A percentile compares a stretch with the other conserved stretches of the same genome.
phyloP scores from a whole-genome alignment of 1,284 basidiomycete genomes.

The Sanghuangporus sanghuang region DNA sequence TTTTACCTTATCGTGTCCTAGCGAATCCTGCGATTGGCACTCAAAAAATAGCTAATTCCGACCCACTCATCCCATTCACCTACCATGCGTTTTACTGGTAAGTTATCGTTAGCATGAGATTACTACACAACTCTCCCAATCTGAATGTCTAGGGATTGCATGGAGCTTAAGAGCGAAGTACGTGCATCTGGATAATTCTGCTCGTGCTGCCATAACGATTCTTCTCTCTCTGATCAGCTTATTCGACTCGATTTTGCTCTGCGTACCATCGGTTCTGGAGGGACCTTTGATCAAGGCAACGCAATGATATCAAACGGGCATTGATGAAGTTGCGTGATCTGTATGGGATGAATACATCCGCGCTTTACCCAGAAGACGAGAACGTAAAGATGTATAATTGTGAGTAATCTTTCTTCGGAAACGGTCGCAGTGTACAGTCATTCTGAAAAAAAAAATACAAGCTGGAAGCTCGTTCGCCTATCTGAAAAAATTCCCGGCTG shows the following conservation, averaged over 20 bases:
- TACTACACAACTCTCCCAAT: too few species aligned
- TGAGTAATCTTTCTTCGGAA: background rate
- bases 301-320: background rate
- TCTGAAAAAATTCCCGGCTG: background rate
- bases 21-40: too few species aligned
- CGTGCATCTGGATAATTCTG: background rate
- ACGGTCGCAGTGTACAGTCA: background rate
- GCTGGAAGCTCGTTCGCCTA: background rate
- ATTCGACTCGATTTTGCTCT: conserved; percentile 5
- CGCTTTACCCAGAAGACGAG: background rate
- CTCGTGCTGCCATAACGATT: background rate
- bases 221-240: background rate
- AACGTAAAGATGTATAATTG: background rate
- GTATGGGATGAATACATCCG: background rate
- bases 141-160: background rate
- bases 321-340: conserved; percentile 1
- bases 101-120: too few species aligned
- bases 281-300: background rate
- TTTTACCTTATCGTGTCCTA: too few species aligned
- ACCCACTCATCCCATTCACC: too few species aligned
- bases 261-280: conserved; percentile 1
- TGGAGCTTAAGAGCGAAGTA: conserved; percentile 10
- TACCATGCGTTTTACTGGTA: too few species aligned
- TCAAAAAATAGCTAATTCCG: too few species aligned
- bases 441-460: background rate